A percentile compares a stretch with the other conserved stretches of the same genome.
Evolutionary conservation across 148 eudicot genomes (phyloP).

Genomic region (Talinum fruticosum): DNA sequence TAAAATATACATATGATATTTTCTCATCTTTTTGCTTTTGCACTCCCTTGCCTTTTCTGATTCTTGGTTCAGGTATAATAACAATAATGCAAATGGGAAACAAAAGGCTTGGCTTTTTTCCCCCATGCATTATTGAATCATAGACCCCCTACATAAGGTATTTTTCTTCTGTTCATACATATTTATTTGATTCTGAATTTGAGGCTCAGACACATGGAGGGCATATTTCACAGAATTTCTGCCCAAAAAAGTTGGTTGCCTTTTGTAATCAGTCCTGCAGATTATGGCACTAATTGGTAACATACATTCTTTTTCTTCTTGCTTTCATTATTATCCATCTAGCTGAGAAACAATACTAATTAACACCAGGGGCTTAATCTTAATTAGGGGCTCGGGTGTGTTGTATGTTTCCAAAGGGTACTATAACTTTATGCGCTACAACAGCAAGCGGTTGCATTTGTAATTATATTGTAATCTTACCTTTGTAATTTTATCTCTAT

Average conservation of each 20-base stretch:
- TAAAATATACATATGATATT: not conserved
- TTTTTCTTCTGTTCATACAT: not conserved
- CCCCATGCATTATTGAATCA: not conserved
- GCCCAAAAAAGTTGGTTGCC: not conserved
- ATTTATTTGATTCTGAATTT: not conserved
- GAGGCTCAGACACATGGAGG: not conserved
- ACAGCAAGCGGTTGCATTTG: no score
- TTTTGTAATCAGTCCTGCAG: not conserved
- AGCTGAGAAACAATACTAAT: not conserved
- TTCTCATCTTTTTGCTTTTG: not conserved
- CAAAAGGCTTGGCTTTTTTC: not conserved
- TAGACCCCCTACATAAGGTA: not conserved
- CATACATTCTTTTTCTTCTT: not conserved
- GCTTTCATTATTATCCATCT: not conserved
- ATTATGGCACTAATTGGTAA: not conserved
- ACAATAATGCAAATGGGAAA: not conserved
- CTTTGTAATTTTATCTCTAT: no score
- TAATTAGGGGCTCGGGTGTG: not conserved
- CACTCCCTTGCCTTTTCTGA: not conserved
- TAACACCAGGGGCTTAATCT: not conserved
- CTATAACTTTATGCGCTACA: no score
- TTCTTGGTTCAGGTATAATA: not conserved
- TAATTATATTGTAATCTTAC: no score
- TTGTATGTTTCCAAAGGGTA: no score
- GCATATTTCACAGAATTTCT: not conserved